Percentiles rank a stretch among this genome's conserved stretches.
Evolutionary conservation across 805 yeast genomes (phyloP).

Genomic region (Grigorovia humatica): DNA sequence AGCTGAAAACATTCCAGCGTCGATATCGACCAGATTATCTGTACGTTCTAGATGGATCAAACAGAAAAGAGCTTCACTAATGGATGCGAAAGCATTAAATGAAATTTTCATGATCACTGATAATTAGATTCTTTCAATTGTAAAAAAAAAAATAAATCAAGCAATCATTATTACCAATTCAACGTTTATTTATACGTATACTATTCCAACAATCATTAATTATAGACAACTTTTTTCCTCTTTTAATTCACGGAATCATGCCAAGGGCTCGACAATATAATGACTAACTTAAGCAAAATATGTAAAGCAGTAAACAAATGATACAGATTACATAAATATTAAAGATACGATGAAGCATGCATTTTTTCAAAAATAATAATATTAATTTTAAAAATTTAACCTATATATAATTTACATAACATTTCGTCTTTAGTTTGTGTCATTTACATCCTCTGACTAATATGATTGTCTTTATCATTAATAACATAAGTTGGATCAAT

Average conservation of each 20-base stretch:
- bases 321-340: background rate
- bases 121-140: slow-evolving; percentile 3
- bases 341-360: too few relatives aligned
- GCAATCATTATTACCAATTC: background rate
- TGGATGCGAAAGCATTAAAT: slow-evolving; percentile 79
- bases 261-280: too few relatives aligned
- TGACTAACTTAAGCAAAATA: too few relatives aligned
- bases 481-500: background rate
- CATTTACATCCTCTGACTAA: background rate
- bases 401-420: background rate
- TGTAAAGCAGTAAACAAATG: too few relatives aligned
- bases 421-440: background rate
- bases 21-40: slow-evolving; percentile 48
- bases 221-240: background rate
- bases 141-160: background rate
- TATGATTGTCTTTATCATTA: background rate
- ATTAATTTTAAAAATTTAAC: background rate
- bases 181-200: background rate
- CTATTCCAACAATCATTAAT: background rate
- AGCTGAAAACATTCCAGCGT: slow-evolving; percentile 18
- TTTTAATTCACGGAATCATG: too few relatives aligned
- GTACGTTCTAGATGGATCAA: slow-evolving; percentile 80
- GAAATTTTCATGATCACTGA: slow-evolving; percentile 85
- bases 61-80: slow-evolving; percentile 84
- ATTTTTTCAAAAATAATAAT: background rate